Percentiles rank a stretch among this genome's conserved stretches.
Conservation (phyloP, 805 yeast species). For the Teunomyces atbi region DNA sequence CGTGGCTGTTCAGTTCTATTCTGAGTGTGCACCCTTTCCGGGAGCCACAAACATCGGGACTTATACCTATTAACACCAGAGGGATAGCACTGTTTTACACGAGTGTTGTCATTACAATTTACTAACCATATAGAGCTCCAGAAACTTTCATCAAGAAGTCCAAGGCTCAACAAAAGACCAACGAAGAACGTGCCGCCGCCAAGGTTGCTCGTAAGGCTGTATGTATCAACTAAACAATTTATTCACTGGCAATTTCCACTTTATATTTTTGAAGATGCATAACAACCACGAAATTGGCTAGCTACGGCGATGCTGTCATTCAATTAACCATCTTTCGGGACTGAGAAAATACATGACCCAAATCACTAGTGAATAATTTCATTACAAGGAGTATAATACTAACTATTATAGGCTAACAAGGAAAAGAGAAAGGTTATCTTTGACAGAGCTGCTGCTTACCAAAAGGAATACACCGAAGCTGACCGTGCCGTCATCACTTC, state of each 20-base stretch:
- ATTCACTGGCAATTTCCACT: slow-evolving; percentile 1
- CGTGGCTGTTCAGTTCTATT: slow-evolving; percentile 40
- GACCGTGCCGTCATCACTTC: slow-evolving; percentile 85
- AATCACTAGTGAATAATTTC: slow-evolving; percentile 1
- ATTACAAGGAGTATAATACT: slow-evolving; percentile 21
- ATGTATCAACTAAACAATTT: slow-evolving; percentile 42
- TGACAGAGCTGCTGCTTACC: slow-evolving; percentile 96
- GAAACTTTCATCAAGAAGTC: slow-evolving; percentile 84
- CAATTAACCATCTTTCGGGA: slow-evolving; percentile 87
- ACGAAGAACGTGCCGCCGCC: slow-evolving; percentile 77
- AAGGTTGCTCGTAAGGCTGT: slow-evolving; percentile 76
- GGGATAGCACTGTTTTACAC: slow-evolving; percentile 2
- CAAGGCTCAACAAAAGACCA: slow-evolving; percentile 73
- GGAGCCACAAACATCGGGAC: slow-evolving; percentile 14
- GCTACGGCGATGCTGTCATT: slow-evolving; percentile 71
- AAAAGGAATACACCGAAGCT: slow-evolving; percentile 88
- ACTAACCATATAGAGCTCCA: slow-evolving; percentile 52
- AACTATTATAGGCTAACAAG: slow-evolving; percentile 41
- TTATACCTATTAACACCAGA: slow-evolving; percentile 4
- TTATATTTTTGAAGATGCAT: slow-evolving; percentile 47
- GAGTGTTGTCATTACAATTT: slow-evolving; percentile 7
- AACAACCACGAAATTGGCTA: slow-evolving; percentile 56
- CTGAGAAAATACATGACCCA: slow-evolving; percentile 42
- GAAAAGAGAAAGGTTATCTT: slow-evolving; percentile 68
- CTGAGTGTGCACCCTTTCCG: slow-evolving; percentile 23